Conservation (phyloP, 495 filamentous ascomycete genomes). For the Podospora comata region DNA sequence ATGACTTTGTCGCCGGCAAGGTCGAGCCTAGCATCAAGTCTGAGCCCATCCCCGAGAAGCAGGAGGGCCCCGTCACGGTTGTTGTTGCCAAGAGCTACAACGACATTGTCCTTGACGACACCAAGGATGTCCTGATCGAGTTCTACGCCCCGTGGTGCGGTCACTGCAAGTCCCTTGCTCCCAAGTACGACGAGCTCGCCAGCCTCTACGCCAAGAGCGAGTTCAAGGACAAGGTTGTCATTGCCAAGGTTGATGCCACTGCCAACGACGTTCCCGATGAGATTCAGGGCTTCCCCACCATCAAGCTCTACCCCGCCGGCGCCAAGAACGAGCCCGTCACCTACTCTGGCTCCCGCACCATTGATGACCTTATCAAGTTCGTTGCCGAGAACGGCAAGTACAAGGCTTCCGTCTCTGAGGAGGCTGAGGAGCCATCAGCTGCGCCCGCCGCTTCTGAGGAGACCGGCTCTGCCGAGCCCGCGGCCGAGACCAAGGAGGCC, state of each 20-base stretch:
- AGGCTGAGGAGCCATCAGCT: conserved; percentile 53
- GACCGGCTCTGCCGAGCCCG: conserved; percentile 34
- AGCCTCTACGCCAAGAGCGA: conserved; percentile 71
- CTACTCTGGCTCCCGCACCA: conserved; percentile 82
- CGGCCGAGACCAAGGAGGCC: conserved; percentile 39
- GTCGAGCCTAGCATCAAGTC: conserved; percentile 95
- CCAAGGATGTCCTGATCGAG: conserved; percentile 96
- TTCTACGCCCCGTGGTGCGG: conserved; percentile 99
- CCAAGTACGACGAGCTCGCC: conserved; percentile 90
- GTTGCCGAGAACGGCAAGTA: conserved; percentile 92
- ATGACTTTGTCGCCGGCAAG: conserved; percentile 84
- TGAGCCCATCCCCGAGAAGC: conserved; percentile 91
- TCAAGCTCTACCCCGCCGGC: conserved; percentile 95
- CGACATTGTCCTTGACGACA: conserved; percentile 83
- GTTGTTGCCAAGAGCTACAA: conserved; percentile 95
- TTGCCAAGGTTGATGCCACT: conserved; percentile 98
- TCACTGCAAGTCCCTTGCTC: conserved; percentile 94
- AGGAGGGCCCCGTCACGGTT: conserved; percentile 84
- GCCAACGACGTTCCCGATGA: conserved; percentile 95
- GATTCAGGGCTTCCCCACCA: conserved; percentile 97
- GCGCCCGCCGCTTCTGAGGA: conserved; percentile 46
- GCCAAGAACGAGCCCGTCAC: conserved; percentile 79
- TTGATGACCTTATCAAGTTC: conserved; percentile 93
- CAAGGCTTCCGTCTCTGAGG: conserved; percentile 59
- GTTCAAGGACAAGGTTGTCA: conserved; percentile 75